Evolutionary conservation across 768 basidiomycete genomes (phyloP), one percentile per base, ranked within the genome.

Genomic region (Harrya chromipes): DNA sequence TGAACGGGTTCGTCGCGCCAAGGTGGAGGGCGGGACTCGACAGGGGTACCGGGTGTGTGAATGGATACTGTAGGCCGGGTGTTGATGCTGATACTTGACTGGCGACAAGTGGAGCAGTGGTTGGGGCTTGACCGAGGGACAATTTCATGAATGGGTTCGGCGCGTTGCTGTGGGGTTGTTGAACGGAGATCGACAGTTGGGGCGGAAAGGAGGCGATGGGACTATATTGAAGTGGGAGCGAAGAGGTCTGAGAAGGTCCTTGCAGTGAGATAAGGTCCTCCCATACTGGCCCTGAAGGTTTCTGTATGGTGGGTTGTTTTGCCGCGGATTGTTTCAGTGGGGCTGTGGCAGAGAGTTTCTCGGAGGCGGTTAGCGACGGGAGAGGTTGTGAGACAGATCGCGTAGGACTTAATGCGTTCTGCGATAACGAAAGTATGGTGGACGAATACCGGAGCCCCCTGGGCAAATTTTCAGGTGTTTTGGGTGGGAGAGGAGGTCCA

Each of bases 251-350:
- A 13, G 67, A 49, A n/a, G 73, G 68, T 14, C 48, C 60, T 50
- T 78, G 78, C 24, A 80, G 67, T 37, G 76, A 75, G 51, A 78
- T 61, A 13, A 85, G 68, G 59, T 85, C 83, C 31, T 76, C 72
- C 83, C 82, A 84, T n/a, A 81, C 75, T 42, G 71, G 70, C n/a
- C 65, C 58, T n/a, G 48, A 20, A 20, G 59, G 57, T 27, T 60
- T 56, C 43, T 49, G 54, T 24, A 45, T 46, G 17, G 60, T 52
- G 46, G 58, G 52, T 24, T 46, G 60, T 14, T 33, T 29, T 20
- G 14, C 19, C 4, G n/a, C n/a, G 13, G 56, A 27, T 41, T 34
- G 53, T 43, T 20, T 51, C 14, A 41, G 27, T 8, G 54, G 49
- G n/a, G 35, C 40, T 20, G n/a, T 47, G 21, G 43, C 19, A 27